phyloP scores from a whole-genome alignment of 768 basidiomycete species.

The Ramaria sp. region DNA sequence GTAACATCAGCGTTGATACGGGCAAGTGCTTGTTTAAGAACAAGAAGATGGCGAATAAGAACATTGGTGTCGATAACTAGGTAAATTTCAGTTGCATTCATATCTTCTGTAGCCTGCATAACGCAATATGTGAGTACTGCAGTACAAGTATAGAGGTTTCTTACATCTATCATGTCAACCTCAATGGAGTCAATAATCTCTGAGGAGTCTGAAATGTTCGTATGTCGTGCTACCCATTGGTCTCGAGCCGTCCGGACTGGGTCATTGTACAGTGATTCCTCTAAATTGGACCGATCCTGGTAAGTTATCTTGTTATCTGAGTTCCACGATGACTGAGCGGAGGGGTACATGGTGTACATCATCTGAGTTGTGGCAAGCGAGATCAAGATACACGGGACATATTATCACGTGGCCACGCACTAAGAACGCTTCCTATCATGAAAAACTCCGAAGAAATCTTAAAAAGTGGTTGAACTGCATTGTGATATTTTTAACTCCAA shows the following conservation, averaged over 20 bases:
- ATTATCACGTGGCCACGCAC: too few species aligned
- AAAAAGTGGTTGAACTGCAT: too few species aligned
- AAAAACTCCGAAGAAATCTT: too few species aligned
- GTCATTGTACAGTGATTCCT: neutral
- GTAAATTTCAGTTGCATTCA: slow-evolving; percentile 17
- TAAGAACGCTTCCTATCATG: too few species aligned
- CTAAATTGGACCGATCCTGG: neutral
- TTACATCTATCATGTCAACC: slow-evolving; percentile 8
- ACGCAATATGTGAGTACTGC: too few species aligned
- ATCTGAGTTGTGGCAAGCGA: neutral
- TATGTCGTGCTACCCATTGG: neutral
- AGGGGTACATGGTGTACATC: neutral
- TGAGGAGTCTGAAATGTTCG: slow-evolving; percentile 3
- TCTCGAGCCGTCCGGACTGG: slow-evolving; percentile 3
- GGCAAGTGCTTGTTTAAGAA: slow-evolving; percentile 50
- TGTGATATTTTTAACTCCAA: too few species aligned
- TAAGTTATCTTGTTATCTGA: neutral
- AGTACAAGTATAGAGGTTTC: neutral
- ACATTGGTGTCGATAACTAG: slow-evolving; percentile 76
- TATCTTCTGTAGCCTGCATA: slow-evolving; percentile 5
- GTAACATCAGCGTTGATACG: slow-evolving; percentile 33
- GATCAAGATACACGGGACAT: too few species aligned
- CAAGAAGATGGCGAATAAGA: slow-evolving; percentile 54
- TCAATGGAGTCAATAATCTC: slow-evolving; percentile 7
- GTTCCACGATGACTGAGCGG: neutral